Evolutionary conservation across 2,329 filamentous ascomycete species (phyloP).

Genomic region (Ambrosiella cleistominuta): DNA sequence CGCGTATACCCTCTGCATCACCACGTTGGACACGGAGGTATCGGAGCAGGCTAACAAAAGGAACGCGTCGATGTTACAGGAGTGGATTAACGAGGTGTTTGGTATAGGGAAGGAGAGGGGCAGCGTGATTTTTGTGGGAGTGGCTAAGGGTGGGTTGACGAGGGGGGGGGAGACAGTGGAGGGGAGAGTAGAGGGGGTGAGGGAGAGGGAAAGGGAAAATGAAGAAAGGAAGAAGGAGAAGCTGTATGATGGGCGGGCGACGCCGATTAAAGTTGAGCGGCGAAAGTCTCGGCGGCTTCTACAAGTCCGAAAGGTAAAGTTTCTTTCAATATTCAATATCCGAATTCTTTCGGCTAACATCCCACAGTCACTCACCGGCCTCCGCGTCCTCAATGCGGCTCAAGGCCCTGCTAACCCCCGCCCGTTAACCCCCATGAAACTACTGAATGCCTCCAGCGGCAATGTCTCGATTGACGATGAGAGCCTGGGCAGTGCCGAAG

Average conservation of each 20-base stretch:
- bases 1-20: conserved; percentile 62
- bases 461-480: background rate
- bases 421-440: background rate
- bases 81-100: conserved; percentile 54
- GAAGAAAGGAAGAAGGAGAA: background rate
- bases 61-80: conserved; percentile 60
- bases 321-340: background rate
- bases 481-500: background rate
- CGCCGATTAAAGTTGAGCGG: background rate
- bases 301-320: background rate
- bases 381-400: background rate
- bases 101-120: conserved; percentile 50
- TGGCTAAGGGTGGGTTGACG: conserved; percentile 55
- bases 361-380: background rate
- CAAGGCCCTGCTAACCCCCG: background rate
- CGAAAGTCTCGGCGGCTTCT: background rate
- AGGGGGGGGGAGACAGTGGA: conserved; percentile 52
- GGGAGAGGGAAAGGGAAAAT: conserved; percentile 9
- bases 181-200: conserved; percentile 46
- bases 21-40: conserved; percentile 49
- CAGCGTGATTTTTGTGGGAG: conserved; percentile 52
- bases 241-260: background rate
- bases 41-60: conserved; percentile 63
- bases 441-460: background rate
- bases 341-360: background rate